Base-by-base conservation (phyloP, 306 rosid species). In the Cucurbita pepo region DNA sequence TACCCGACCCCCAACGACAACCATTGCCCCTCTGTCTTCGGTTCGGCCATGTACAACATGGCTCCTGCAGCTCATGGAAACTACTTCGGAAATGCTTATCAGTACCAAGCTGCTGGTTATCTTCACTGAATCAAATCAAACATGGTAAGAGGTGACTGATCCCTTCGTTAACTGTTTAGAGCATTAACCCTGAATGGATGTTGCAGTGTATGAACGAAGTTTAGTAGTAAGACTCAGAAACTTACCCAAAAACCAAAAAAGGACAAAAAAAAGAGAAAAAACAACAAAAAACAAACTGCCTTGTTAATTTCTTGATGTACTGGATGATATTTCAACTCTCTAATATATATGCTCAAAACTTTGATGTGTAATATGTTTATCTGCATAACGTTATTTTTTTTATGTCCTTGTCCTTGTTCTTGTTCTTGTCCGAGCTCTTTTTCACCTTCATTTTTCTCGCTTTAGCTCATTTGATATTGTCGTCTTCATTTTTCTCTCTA, bases 41-140 rank as follows among this genome's bases (percentile, higher is more conserved):
- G 86, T 74, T 79, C 96, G 51, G 96, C 86, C 16, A 72, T 89
- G 3, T 94, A 94, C 82, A 89, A 79, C 79, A 15, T 92, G 81
- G 70, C 96, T 72, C 90, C 88, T n/a, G 84, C 91, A 11, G 82
- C 78, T 72, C 96, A 84, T 74, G 91, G 87, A 72, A 90, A 85
- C 89, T 90, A 94, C 95, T 89, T 87, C 25, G 94, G 94, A 77
- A 90, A 86, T 72, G 92, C 91, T 66, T 94, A 90, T 78, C 97
- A 94, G 85, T 91, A 94, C 62, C 98, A 94, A 81, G 82, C 98
- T 41, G 81, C 98, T 38, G 80, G 96, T 30, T 94, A 89, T 81
- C 96, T 90, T 80, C 96, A 90, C 92, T 94, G 89, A 81, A 82
- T 74, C 45, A 50, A 79, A 76, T 79, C 38, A 84, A 78, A 78